phyloP scores from a whole-genome alignment of 2,329 filamentous ascomycete genomes.

The Eutypella sp. region DNA sequence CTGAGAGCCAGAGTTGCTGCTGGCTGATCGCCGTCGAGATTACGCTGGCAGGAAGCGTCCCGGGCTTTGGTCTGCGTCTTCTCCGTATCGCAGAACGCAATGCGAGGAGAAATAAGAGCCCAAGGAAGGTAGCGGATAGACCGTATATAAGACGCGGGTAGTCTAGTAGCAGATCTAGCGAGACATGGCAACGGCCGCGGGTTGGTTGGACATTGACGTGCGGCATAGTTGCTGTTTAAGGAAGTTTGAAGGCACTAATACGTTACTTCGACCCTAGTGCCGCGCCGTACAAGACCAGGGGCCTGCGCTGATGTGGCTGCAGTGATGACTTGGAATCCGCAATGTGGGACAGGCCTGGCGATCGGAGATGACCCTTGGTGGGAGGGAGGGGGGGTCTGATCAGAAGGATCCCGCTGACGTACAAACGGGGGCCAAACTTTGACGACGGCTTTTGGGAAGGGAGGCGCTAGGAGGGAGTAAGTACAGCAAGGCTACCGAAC shows the following conservation, averaged over 20 bases:
- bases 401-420: not conserved
- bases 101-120: constrained; percentile 16
- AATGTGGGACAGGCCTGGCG: not conserved
- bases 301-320: constrained; percentile 16
- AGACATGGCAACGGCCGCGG: constrained; percentile 24
- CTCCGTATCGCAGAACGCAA: constrained; percentile 12
- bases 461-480: not conserved
- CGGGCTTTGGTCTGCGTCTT: constrained; percentile 16
- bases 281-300: constrained; percentile 18
- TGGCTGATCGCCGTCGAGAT: constrained; percentile 9
- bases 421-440: not conserved
- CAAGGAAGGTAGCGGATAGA: constrained; percentile 13
- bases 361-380: not conserved
- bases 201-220: constrained; percentile 28
- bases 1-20: constrained; percentile 13
- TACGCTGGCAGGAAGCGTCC: constrained; percentile 4
- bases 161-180: constrained; percentile 22
- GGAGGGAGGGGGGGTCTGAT: not conserved
- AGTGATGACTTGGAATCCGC: constrained; percentile 13
- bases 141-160: constrained; percentile 20
- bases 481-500: not conserved
- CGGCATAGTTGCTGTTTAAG: constrained; percentile 35
- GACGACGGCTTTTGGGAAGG: not conserved
- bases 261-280: constrained; percentile 7
- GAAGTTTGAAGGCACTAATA: constrained; percentile 22